Percentiles rank a stretch among this genome's conserved stretches.
Conservation (phyloP, 345 rosid species). For the Angophora floribunda region DNA sequence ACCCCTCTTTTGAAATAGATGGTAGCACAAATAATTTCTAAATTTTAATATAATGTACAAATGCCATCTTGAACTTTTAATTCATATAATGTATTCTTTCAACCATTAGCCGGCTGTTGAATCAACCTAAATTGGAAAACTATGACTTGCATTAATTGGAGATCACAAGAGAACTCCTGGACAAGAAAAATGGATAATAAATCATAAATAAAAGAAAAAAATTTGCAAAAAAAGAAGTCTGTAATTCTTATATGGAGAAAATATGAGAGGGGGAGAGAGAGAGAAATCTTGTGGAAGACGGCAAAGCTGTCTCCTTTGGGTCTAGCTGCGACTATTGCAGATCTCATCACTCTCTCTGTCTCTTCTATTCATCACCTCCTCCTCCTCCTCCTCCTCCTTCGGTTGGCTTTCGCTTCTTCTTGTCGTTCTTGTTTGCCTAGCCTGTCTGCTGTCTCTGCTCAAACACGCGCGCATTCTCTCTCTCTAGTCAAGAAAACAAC, state of each 20-base stretch:
- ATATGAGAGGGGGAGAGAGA: background rate
- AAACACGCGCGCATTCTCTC: background rate
- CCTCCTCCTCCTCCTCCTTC: background rate
- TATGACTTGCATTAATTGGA: background rate
- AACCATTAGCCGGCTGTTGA: accelerated
- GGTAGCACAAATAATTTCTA: background rate
- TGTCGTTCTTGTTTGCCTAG: background rate
- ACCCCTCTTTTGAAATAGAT: background rate
- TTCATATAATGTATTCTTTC: background rate
- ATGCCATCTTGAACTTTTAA: background rate
- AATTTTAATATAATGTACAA: accelerated
- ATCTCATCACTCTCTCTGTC: background rate
- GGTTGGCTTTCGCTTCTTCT: background rate
- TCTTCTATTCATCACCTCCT: background rate
- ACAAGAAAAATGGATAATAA: background rate
- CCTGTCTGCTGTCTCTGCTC: background rate
- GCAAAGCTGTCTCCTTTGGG: background rate
- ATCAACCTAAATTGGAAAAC: background rate
- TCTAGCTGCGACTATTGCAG: background rate
- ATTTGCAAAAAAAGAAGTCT: background rate
- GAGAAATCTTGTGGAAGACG: background rate
- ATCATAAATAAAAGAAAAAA: background rate
- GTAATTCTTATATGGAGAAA: background rate
- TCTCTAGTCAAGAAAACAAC: background rate
- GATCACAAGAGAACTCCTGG: background rate